Evolutionary conservation across 164 flowering plant genomes (phyloP), one percentile per base, ranked within the genome.

Genomic region (Aristolochia contorta): DNA sequence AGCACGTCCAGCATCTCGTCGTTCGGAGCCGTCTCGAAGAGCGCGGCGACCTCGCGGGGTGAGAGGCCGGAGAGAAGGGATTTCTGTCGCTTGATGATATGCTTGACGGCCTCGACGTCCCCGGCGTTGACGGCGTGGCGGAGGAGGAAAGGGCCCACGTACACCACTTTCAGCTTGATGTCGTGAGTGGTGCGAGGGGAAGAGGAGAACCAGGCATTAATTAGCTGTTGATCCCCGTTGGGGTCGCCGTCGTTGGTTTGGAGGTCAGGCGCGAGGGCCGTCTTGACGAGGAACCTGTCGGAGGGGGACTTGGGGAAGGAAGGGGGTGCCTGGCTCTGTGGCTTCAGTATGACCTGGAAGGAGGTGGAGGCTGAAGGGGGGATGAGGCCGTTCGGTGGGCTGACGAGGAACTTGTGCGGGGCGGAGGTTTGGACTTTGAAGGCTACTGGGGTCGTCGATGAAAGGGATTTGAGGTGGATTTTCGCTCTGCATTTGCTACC

Each of bases 401-500:
- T 83, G 2, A 87, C 95, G 0, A 83, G 75, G 75, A 87, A 87
- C 66, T 84, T 84, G 70, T 82, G 72, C 1, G 94, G 90, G 2
- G 94, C 82, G 4, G 95, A 84, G 56, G 95, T 87, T 62, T 87
- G 91, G 68, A 87, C 78, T 65, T 85, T 85, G 81, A 82, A 87
- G 25, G 84, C 86, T 0, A 85, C 46, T 1, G 84, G 73, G 48
- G 69, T 33, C 51, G 77, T 61, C 54, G 78, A 5, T 71, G 50
- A 51, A 69, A 83, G 84, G 16, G 91, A 87, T 33, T 51, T 71
- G 4, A 87, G 71, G 63, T 61, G 67, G 14, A 87, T 78, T 46
- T 54, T 80, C 4, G 85, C 75, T 0, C 85, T 77, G 77, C 95
- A 84, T 68, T 87, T 87, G 67, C 69, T 22, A 47, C 66, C 65